phyloP scores from a whole-genome alignment of 2,329 filamentous ascomycete species.

The Ceratocystis cubensis region DNA sequence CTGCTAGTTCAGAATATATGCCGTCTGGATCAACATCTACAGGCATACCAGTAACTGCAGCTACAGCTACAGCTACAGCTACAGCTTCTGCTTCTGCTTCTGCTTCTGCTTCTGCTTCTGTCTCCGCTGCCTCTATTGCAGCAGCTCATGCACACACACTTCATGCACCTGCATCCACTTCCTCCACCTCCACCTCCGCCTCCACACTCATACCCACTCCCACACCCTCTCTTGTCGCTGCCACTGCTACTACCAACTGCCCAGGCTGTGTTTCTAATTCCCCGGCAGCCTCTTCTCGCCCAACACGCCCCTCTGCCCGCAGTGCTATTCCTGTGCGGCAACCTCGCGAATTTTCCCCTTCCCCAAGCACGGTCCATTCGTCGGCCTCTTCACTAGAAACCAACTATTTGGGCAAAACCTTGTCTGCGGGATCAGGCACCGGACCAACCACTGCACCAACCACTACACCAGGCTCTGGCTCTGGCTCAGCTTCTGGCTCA shows the following conservation, averaged over 20 bases:
- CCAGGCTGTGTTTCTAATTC: background rate
- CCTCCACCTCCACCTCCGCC: background rate
- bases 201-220: background rate
- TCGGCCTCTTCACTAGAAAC: slow-evolving; percentile 18
- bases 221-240: background rate
- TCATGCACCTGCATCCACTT: slow-evolving; percentile 10
- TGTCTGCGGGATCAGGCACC: slow-evolving; percentile 3
- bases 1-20: slow-evolving; percentile 7
- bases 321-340: slow-evolving; percentile 20
- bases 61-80: slow-evolving; percentile 2
- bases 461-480: slow-evolving; percentile 2
- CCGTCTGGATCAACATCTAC: slow-evolving; percentile 8
- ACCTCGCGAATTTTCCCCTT: slow-evolving; percentile 19
- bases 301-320: slow-evolving; percentile 12
- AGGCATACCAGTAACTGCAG: background rate
- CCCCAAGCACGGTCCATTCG: slow-evolving; percentile 13
- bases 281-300: slow-evolving; percentile 10
- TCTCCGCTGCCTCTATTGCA: background rate
- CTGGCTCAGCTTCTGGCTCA: slow-evolving; percentile 1
- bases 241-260: background rate
- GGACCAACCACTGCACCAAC: background rate
- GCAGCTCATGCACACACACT: background rate
- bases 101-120: background rate
- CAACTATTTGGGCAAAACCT: slow-evolving; percentile 6
- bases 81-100: background rate